Evolutionary conservation across 2,329 filamentous ascomycete genomes (phyloP).

Genomic region (Verticillium dahliae): DNA sequence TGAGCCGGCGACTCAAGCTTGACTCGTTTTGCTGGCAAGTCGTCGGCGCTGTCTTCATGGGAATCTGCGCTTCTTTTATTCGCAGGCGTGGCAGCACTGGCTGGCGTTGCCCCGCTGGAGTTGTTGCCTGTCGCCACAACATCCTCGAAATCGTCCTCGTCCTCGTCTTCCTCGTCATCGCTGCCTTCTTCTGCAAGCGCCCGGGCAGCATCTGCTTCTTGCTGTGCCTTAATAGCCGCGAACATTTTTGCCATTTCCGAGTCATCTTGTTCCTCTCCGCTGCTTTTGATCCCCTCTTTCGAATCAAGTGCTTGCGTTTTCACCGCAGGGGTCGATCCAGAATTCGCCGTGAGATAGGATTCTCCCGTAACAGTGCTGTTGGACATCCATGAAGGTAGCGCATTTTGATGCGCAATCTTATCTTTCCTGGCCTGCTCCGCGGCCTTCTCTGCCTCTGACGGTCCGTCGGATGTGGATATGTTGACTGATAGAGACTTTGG

Average conservation of each 20-base stretch:
- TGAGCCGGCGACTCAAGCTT: constrained; percentile 45
- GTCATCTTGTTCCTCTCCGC: constrained; percentile 43
- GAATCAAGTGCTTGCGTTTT: constrained; percentile 38
- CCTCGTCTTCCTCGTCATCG: constrained; percentile 27
- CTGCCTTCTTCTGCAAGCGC: constrained; percentile 19
- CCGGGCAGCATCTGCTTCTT: constrained; percentile 36
- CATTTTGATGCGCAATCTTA: constrained; percentile 61
- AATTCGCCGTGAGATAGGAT: constrained; percentile 41
- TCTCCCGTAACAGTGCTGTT: constrained; percentile 62
- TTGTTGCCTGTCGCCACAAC: constrained; percentile 31
- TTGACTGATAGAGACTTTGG: constrained; percentile 65
- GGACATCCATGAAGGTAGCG: constrained; percentile 64
- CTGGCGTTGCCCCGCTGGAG: constrained; percentile 24
- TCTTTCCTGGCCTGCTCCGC: constrained; percentile 60
- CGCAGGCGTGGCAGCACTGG: constrained; percentile 16
- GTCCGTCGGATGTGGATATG: constrained; percentile 60
- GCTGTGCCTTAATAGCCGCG: constrained; percentile 56
- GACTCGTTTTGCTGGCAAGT: constrained; percentile 50
- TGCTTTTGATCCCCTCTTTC: constrained; percentile 34
- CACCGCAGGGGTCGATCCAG: constrained; percentile 20
- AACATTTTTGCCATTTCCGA: constrained; percentile 62
- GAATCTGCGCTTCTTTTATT: constrained; percentile 27
- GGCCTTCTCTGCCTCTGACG: constrained; percentile 59
- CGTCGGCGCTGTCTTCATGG: constrained; percentile 26
- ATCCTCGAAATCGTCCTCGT: constrained; percentile 43